These are phyloP conservation scores for Tulasnella sp. DNA, from an alignment of 768 basidiomycete genomes.

Conservation along the genomic window DNA sequence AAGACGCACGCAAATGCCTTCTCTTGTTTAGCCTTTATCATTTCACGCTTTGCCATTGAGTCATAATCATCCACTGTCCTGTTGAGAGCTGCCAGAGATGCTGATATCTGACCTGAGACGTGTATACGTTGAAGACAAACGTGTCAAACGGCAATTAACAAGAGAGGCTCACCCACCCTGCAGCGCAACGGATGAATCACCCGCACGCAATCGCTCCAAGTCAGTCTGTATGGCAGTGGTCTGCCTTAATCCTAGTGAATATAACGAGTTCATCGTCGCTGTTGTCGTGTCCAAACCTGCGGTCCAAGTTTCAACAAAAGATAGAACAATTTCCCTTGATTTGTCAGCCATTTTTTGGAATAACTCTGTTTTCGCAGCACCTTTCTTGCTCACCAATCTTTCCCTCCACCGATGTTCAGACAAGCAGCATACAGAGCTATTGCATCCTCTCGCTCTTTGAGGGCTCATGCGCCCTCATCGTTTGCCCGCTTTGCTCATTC, in stretches of 20 bases:
- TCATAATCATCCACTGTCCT: constrained; percentile 96
- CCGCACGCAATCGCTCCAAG: constrained; percentile 66
- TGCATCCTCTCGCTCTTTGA: no score
- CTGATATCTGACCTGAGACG: constrained; percentile 83
- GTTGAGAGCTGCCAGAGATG: constrained; percentile 89
- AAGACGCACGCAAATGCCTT: constrained; percentile 73
- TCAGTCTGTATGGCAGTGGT: constrained; percentile 80
- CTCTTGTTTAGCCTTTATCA: constrained; percentile 91
- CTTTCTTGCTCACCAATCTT: no score
- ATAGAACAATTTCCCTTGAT: no score
- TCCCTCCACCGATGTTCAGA: no score
- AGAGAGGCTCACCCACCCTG: constrained; percentile 45
- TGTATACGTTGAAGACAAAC: constrained; percentile 19
- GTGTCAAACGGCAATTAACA: not conserved
- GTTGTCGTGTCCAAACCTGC: no score
- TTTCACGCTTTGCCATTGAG: constrained; percentile 89
- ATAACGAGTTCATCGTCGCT: constrained; percentile 75
- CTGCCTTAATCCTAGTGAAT: constrained; percentile 85
- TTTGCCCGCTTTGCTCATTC: no score
- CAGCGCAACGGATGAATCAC: constrained; percentile 67
- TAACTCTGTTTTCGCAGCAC: no score
- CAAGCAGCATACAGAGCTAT: no score
- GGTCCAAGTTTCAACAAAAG: no score
- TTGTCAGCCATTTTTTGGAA: no score
- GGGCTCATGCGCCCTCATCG: no score